Evolutionary conservation across 2,329 filamentous ascomycete genomes (phyloP), one percentile per base, ranked within the genome.

Genomic region (Paracoccidioides lutzii): DNA sequence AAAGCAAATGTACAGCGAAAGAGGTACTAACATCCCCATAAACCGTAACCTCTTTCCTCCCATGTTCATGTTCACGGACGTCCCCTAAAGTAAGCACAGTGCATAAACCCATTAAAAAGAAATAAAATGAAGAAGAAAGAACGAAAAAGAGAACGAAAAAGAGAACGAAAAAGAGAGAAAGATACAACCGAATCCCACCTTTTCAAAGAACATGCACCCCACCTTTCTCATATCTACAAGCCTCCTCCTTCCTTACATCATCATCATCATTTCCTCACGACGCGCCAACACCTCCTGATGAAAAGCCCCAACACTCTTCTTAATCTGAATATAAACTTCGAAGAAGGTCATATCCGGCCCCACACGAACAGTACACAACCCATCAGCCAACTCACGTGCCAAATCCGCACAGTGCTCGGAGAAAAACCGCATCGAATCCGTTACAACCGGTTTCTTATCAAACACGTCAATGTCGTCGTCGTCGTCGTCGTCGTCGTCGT

Each of bases 381-480:
- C 61, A 42, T 70, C 63, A 42, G 71, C 71, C 12, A 65, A 58
- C n/a, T 60, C 62, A 41, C 64, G 63, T 10, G 65, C 67, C 53
- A 69, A 53, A 7, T 63, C 64, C 45, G 59, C 61, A 38, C 63
- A 66, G 41, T 65, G 65, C 15, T 60, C 56, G 4, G 56, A 53
- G 41, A 67, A 64, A 14, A 57, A 55, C 52, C 57, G 48, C 14
- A 61, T 59, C 14, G 58, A 44, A 5, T 52, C 55, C 40, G 57
- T 57, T 46, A 61, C 57, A 5, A 41, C 49, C 15, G 28, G 28
- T 30, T 33, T 28, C 28, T 46, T 22, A 28, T 46, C 44, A 22
- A 22, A 22, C 22, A 22, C 22, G 22, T n/a, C n/a, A 30, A 6
- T 28, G 28, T 8, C 44, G 9, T 7, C 32, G 28, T 5, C 43